A percentile compares a stretch with the other conserved stretches of the same genome.
phyloP scores from a whole-genome alignment of 257 asterid species.

The Solanum phureja region DNA sequence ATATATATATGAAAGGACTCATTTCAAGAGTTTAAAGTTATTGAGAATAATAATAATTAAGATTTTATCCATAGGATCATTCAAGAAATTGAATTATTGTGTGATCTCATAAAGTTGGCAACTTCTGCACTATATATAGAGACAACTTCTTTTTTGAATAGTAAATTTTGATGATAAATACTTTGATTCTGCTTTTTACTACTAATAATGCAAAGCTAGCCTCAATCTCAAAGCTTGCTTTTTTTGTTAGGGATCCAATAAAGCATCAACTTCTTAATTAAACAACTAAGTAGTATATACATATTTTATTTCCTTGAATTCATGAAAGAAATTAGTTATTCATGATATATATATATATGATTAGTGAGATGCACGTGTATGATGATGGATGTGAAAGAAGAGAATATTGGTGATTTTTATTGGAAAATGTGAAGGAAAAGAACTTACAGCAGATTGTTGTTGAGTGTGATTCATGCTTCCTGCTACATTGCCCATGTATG shows the following conservation, averaged over 20 bases:
- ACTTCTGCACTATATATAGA: neutral
- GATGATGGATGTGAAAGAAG: constrained; percentile 1
- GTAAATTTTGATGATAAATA: neutral
- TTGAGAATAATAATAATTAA: neutral
- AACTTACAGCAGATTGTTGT: constrained; percentile 59
- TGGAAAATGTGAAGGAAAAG: constrained; percentile 37
- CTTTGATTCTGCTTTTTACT: neutral
- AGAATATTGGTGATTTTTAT: constrained; percentile 25
- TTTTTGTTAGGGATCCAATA: constrained; percentile 53
- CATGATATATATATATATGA: constrained; percentile 11
- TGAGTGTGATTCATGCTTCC: constrained; percentile 36
- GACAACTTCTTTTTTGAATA: neutral
- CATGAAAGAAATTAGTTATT: constrained; percentile 11
- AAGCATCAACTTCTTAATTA: constrained; percentile 18
- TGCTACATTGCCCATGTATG: constrained; percentile 26
- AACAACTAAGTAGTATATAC: neutral
- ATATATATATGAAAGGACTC: neutral
- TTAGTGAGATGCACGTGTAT: constrained; percentile 21
- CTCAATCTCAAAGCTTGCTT: constrained; percentile 1
- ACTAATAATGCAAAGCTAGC: neutral
- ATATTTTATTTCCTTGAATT: neutral
- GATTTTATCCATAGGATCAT: neutral
- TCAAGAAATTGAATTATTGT: neutral
- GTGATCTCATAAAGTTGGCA: neutral
- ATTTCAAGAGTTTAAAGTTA: neutral